These are phyloP conservation scores for Botrytis hyacinthi DNA, from an alignment of 2,329 filamentous ascomycete genomes.

Conservation along the genomic window DNA sequence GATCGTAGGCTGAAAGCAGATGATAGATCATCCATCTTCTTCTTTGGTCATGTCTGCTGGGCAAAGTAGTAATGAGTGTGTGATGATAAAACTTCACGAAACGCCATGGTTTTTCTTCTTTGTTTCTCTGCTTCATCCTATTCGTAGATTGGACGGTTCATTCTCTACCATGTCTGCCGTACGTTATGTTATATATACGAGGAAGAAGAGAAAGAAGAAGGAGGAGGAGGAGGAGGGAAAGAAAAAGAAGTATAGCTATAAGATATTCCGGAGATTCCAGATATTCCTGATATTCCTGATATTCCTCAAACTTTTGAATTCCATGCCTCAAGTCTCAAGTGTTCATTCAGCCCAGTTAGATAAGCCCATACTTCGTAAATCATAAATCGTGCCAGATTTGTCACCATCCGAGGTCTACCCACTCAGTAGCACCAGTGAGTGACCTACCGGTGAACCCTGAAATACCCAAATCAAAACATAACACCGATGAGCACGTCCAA, in stretches of 20 bases:
- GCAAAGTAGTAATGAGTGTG: not conserved
- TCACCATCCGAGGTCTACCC: slow-evolving; percentile 10
- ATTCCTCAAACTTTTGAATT: not conserved
- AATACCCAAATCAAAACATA: not conserved
- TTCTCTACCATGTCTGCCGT: not conserved
- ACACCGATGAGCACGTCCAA: not conserved
- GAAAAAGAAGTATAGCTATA: not conserved
- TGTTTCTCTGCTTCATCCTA: not conserved
- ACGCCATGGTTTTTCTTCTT: not conserved
- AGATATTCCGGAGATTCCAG: not conserved
- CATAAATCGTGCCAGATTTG: not conserved
- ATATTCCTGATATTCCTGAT: not conserved
- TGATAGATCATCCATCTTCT: not conserved
- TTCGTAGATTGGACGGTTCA: not conserved
- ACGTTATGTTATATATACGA: not conserved
- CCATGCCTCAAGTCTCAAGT: not conserved
- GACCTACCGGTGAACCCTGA: not conserved
- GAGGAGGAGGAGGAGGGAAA: not conserved
- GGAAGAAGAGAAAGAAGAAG: not conserved
- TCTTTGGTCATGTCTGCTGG: not conserved
- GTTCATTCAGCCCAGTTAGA: not conserved
- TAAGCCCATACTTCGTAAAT: not conserved
- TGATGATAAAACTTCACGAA: not conserved
- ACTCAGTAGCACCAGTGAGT: not conserved
- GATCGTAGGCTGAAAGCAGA: not conserved